A percentile compares a stretch with the other conserved stretches of the same genome.
Conservation (phyloP, 331 rosid species). For the Spiraea crenata region DNA sequence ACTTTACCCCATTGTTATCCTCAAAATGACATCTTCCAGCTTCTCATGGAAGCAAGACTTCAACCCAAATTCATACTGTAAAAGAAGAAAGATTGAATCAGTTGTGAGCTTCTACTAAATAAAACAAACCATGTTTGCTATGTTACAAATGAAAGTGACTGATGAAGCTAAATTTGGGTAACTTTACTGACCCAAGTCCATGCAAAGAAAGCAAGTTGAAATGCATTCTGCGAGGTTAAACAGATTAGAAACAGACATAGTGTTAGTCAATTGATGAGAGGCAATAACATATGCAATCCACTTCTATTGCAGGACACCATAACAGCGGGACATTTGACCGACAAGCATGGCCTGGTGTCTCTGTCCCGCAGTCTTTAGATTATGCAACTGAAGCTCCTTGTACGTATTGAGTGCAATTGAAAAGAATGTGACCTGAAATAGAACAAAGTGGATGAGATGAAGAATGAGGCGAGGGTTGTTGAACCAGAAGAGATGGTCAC, state of each 20-base stretch:
- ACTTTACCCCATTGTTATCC: slow-evolving; percentile 38
- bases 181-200: slow-evolving; percentile 34
- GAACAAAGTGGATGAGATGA: slow-evolving; percentile 30
- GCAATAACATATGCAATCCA: not conserved
- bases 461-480: slow-evolving; percentile 28
- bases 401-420: not conserved
- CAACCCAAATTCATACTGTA: slow-evolving; percentile 31
- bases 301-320: too few relatives aligned
- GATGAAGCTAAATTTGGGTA: not conserved
- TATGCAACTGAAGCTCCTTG: too few relatives aligned
- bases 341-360: too few relatives aligned
- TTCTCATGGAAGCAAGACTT: slow-evolving; percentile 37
- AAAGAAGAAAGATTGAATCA: not conserved
- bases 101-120: not conserved
- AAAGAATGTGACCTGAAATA: slow-evolving; percentile 25
- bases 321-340: too few relatives aligned
- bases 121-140: not conserved
- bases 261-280: not conserved
- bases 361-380: too few relatives aligned
- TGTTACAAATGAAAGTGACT: not conserved
- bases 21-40: slow-evolving; percentile 24
- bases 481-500: slow-evolving; percentile 36
- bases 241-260: not conserved
- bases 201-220: slow-evolving; percentile 39
- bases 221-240: slow-evolving; percentile 28